Evolutionary conservation across 345 rosid species (phyloP), one percentile per base, ranked within the genome.

Genomic region (Camelina neglecta): DNA sequence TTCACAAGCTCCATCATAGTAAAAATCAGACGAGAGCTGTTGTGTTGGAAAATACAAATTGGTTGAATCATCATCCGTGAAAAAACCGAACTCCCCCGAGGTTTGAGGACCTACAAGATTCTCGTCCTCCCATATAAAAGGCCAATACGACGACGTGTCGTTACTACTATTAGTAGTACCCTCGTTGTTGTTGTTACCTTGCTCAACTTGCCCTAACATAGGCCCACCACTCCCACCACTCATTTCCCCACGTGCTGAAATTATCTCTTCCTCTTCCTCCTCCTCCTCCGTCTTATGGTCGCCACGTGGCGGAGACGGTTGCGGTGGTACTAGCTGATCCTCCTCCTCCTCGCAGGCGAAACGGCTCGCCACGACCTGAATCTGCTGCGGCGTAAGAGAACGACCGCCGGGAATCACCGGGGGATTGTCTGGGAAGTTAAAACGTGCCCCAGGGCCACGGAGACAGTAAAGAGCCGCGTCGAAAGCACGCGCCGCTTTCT

Each of bases 401-500:
- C 67, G 45, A 6, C 88, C 85, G 0, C 85, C 86, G 0, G 60
- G 62, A 13, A 89, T 84, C 2, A 81, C 83, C 18, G 90, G 97
- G 0, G 88, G 90, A 33, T 78, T 84, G 0, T 82, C 77, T 0
- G 96, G 98, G 73, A 93, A 93, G 20, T 93, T 93, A 79, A 93
- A 84, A 10, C 74, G 86, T 0, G 98, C 96, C 2, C 50, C 72
- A 0, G 75, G 63, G 10, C 98, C 98, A 1, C 98, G 92, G 0
- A 93, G 64, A 20, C 96, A 90, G 50, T 72, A 90, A 15, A 83
- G 73, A 6, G 97, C 98, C 0, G 97, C 98, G 33, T 93, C 98
- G 50, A 93, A 93, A 6, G 98, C 98, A 80, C 93, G 89, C 7
- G 98, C 98, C 0, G 98, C 98, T 69, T 93, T 93, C 74, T 84